Evolutionary conservation across 2,329 filamentous ascomycete species (phyloP).

Genomic region (Penicillium sp.): DNA sequence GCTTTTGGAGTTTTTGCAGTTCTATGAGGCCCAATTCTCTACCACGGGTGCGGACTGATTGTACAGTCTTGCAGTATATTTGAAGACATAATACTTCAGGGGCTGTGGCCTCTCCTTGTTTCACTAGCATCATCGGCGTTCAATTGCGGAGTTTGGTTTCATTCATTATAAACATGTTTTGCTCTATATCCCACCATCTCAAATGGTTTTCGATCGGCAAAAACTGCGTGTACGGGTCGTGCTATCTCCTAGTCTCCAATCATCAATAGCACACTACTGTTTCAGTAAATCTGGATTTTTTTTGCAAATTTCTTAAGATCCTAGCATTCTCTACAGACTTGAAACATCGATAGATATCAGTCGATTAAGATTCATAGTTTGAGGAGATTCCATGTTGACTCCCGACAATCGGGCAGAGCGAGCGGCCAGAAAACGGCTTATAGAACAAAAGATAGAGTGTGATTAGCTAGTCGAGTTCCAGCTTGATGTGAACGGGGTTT

Average conservation of each 20-base stretch:
- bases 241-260: neutral
- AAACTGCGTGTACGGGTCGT: neutral
- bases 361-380: neutral
- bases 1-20: conserved; percentile 36
- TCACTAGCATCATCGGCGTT: conserved; percentile 23
- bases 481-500: neutral
- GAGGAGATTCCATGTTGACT: conserved; percentile 2
- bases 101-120: neutral
- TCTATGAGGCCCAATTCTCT: conserved; percentile 36
- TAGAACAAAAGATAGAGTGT: neutral
- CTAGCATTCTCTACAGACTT: neutral
- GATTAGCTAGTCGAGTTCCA: neutral
- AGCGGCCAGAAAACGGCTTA: neutral
- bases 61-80: neutral
- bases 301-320: neutral
- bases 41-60: conserved; percentile 32
- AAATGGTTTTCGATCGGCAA: neutral
- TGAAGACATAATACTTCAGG: neutral
- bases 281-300: neutral
- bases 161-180: neutral
- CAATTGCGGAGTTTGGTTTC: conserved; percentile 3
- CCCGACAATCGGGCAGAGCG: neutral
- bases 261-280: neutral
- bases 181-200: conserved; percentile 18
- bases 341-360: neutral